Percentiles rank a stretch among this genome's conserved stretches.
These are phyloP conservation scores for Aechmea fasciata DNA, from an alignment of 176 grass and related monocot genomes.

Conservation along the genomic window DNA sequence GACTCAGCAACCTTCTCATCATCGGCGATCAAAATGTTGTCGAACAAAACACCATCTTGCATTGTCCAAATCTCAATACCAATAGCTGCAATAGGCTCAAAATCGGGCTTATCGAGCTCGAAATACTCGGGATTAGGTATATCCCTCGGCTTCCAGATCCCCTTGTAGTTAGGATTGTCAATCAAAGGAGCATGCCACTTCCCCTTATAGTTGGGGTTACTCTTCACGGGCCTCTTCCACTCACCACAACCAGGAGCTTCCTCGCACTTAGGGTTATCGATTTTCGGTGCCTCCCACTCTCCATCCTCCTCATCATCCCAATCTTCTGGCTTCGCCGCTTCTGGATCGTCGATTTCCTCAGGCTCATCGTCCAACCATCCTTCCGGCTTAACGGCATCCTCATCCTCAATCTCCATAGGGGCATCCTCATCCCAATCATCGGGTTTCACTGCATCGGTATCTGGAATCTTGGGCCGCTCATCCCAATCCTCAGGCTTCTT, in stretches of 20 bases:
- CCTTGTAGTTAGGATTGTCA: conserved; percentile 90
- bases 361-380: conserved; percentile 97
- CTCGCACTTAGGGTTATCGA: conserved; percentile 94
- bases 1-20: conserved; percentile 73
- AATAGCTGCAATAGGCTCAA: conserved; percentile 69
- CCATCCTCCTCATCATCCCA: conserved; percentile 99
- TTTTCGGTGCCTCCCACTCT: conserved; percentile 82
- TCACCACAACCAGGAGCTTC: conserved; percentile 87
- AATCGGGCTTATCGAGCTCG: conserved; percentile 68
- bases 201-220: conserved; percentile 89
- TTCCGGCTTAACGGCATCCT: conserved; percentile 78
- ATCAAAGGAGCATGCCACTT: conserved; percentile 92
- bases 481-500: conserved; percentile 99
- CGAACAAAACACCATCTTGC: conserved; percentile 95
- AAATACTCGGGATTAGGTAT: conserved; percentile 98
- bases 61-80: conserved; percentile 99
- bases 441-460: conserved; percentile 66
- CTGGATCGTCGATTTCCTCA: conserved; percentile 88
- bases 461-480: conserved; percentile 81
- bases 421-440: conserved; percentile 98
- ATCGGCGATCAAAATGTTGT: conserved; percentile 75
- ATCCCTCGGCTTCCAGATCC: conserved; percentile 94
- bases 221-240: conserved; percentile 94
- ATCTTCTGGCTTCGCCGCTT: conserved; percentile 79
- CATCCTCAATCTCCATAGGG: conserved; percentile 79